Conservation (phyloP, 2,329 filamentous ascomycete species). For the Curvularia lunata region DNA sequence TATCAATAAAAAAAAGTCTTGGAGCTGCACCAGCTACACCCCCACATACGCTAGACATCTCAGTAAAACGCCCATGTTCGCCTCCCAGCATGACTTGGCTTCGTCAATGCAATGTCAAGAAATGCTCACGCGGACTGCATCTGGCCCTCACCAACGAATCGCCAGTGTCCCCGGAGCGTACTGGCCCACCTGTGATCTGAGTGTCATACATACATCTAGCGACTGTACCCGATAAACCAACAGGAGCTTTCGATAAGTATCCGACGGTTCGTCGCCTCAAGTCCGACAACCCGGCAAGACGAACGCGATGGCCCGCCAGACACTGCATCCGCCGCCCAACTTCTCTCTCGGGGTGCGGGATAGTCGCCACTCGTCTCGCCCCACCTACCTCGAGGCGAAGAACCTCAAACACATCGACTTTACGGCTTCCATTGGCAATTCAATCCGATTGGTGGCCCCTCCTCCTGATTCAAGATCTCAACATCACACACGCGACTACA, state of each 20-base stretch:
- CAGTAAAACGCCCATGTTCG: constrained; percentile 23
- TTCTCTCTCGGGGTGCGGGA: constrained; percentile 1
- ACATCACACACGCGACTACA: not conserved
- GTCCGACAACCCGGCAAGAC: constrained; percentile 22
- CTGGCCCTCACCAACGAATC: constrained; percentile 20
- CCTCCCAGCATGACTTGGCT: constrained; percentile 3
- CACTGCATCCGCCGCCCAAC: constrained; percentile 4
- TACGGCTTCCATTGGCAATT: not conserved
- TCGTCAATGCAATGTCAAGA: constrained; percentile 20
- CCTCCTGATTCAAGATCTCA: not conserved
- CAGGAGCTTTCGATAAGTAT: constrained; percentile 10
- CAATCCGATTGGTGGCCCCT: not conserved
- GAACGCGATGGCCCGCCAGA: constrained; percentile 16
- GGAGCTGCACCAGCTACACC: constrained; percentile 27
- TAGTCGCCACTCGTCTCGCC: constrained; percentile 1
- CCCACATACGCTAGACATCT: constrained; percentile 43
- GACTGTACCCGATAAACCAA: constrained; percentile 5
- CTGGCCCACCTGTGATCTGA: constrained; percentile 6
- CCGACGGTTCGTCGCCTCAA: constrained; percentile 13
- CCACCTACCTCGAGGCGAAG: constrained; percentile 5
- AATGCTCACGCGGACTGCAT: constrained; percentile 20
- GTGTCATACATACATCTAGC: constrained; percentile 9
- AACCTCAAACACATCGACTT: not conserved
- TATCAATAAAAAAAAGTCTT: constrained; percentile 23
- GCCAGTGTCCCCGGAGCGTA: constrained; percentile 11